Base-by-base conservation (phyloP, 345 rosid genomes). In the Linum tenue region DNA sequence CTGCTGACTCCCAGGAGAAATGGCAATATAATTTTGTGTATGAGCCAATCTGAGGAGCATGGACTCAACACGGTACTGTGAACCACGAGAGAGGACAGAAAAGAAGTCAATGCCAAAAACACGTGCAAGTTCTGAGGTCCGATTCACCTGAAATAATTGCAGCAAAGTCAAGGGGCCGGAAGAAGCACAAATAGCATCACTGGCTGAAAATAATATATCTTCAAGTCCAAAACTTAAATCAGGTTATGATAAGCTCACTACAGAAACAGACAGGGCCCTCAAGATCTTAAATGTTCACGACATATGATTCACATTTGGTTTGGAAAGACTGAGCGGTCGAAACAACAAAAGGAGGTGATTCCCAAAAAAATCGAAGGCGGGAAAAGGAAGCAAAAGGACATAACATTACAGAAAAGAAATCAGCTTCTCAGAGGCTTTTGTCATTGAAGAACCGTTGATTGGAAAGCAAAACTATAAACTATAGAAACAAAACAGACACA, bases 61-160 rank as follows among this genome's bases (percentile, higher is more conserved):
- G 61, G 98, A 92, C 81, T 92, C 98, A 64, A 92, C 98, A 66
- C 98, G 96, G 68, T 85, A 92, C 56, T 92, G 97, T 12, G 98
- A 92, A 67, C 98, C 98, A 73, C 98, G 89, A 71, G 97, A 92
- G 48, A 90, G 96, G 78, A 92, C 98, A 66, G 98, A 92, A 79
- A 92, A 92, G 79, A 92, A 92, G 59, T 92, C 98, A 12, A 92
- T 92, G 66, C 98, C 98, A 70, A 90, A 92, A 66, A 92, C 84
- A 56, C 97, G 97, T 76, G 98, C 96, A 78, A 92, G 97, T 79
- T 92, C 96, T 39, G 98, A 90, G 17, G 98, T 92, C 70, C 96
- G 90, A 75, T 90, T 92, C 73, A 92, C 82, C 98, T 92, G 90
- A 69, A 80, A 81, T 81, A 73, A 50, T 55, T 9, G 65, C 43